Percentiles rank a stretch among this genome's conserved stretches.
phyloP scores from a whole-genome alignment of 495 filamentous ascomycete genomes.

The Podospora conica region DNA sequence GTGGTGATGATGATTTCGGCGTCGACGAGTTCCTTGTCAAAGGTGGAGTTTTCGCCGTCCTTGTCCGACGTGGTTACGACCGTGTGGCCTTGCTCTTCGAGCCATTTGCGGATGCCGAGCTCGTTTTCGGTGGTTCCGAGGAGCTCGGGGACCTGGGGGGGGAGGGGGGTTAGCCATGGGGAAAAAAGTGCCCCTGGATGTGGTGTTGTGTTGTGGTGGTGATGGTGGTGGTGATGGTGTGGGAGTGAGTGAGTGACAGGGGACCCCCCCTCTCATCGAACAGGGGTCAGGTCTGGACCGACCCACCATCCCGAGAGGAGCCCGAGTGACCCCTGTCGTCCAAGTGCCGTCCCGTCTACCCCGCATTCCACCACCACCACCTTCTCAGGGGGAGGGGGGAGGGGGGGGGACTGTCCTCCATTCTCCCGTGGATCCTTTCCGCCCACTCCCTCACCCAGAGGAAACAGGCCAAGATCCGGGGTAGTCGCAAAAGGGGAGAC shows the following conservation, averaged over 20 bases:
- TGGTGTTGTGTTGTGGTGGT: neutral
- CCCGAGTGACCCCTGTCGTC: constrained; percentile 1
- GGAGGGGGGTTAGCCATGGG: neutral
- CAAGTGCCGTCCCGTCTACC: constrained; percentile 13
- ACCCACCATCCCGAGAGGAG: constrained; percentile 12
- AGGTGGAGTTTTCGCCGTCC: constrained; percentile 82
- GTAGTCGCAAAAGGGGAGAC: neutral
- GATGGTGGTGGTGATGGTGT: neutral
- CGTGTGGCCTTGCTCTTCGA: constrained; percentile 91
- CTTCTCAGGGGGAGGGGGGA: neutral
- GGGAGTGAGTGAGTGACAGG: neutral
- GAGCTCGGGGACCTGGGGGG: constrained; percentile 64
- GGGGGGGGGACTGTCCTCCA: neutral
- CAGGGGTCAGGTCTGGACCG: neutral
- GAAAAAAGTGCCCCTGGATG: too few species aligned
- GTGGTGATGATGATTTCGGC: constrained; percentile 99
- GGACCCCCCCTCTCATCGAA: neutral
- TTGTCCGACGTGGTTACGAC: constrained; percentile 97
- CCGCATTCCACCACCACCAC: neutral
- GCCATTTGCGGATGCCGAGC: constrained; percentile 91
- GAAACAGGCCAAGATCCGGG: neutral
- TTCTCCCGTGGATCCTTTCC: neutral
- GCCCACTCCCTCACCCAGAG: neutral
- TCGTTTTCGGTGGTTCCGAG: constrained; percentile 97
- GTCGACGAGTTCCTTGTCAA: constrained; percentile 92